Percentiles rank a stretch among this genome's conserved stretches.
Evolutionary conservation across 352 stramenopile genomes (phyloP).

Genomic region (Blastocystis sp.): DNA sequence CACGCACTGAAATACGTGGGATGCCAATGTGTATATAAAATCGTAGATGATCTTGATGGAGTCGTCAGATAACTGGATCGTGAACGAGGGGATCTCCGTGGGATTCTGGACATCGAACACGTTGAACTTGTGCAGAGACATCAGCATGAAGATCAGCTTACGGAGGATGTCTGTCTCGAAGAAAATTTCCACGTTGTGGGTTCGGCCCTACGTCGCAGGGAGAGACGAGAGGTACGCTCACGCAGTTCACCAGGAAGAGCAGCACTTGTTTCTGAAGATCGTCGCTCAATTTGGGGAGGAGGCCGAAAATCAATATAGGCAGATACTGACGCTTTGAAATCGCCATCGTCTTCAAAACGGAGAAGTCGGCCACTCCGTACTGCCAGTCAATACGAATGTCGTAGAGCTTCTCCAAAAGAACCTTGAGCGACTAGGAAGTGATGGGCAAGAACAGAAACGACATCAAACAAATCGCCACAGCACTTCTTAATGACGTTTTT

Average conservation of each 20-base stretch:
- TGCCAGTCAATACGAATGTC: slow-evolving; percentile 54
- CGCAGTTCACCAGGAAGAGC: slow-evolving; percentile 45
- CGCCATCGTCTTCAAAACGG: background rate
- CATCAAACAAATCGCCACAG: slow-evolving; percentile 45
- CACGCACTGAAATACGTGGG: background rate
- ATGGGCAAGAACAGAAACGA: background rate
- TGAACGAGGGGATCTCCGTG: slow-evolving; percentile 33
- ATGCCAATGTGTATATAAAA: slow-evolving; percentile 40
- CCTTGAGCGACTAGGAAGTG: slow-evolving; percentile 37
- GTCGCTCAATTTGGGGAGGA: slow-evolving; percentile 30
- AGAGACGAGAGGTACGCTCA: background rate
- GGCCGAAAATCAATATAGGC: slow-evolving; percentile 45
- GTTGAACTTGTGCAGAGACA: slow-evolving; percentile 60
- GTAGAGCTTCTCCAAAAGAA: slow-evolving; percentile 57
- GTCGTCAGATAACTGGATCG: slow-evolving; percentile 21
- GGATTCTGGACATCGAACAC: background rate
- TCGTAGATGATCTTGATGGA: slow-evolving; percentile 45
- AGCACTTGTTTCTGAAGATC: slow-evolving; percentile 26
- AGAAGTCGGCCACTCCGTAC: slow-evolving; percentile 28
- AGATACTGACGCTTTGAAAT: slow-evolving; percentile 58
- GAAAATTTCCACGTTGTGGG: slow-evolving; percentile 61
- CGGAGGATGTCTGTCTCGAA: slow-evolving; percentile 60
- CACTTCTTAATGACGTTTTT: slow-evolving; percentile 61
- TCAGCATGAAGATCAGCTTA: slow-evolving; percentile 61
- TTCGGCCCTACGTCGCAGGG: slow-evolving; percentile 14